Conservation (phyloP, 2,329 filamentous ascomycete species). For the Stachybotrys echinatus region DNA sequence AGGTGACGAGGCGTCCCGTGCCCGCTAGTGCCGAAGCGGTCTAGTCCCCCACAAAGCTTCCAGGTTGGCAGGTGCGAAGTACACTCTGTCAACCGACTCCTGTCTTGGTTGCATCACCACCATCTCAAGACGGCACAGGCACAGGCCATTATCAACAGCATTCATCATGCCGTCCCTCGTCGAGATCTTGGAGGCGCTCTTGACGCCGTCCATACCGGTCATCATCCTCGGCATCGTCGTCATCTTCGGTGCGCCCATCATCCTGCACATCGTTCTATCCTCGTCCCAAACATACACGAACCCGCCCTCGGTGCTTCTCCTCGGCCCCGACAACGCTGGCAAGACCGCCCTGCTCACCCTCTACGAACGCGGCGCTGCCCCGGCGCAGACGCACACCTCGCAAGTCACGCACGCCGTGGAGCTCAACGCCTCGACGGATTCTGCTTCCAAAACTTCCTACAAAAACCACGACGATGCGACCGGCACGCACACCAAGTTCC, state of each 20-base stretch:
- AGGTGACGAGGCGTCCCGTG: neutral
- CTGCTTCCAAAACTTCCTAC: conserved; percentile 37
- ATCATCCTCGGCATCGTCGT: conserved; percentile 67
- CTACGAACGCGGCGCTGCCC: conserved; percentile 48
- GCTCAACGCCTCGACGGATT: conserved; percentile 46
- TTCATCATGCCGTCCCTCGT: conserved; percentile 32
- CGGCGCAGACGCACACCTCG: conserved; percentile 49
- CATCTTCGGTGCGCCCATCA: conserved; percentile 65
- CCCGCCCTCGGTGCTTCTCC: conserved; percentile 71
- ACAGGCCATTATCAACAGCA: neutral
- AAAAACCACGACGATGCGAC: conserved; percentile 51
- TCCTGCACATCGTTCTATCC: conserved; percentile 74
- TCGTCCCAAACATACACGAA: conserved; percentile 58
- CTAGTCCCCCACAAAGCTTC: neutral
- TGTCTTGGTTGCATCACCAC: neutral
- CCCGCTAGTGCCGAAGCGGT: neutral
- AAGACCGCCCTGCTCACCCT: conserved; percentile 87
- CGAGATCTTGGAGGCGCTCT: conserved; percentile 42
- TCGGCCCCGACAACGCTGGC: conserved; percentile 76
- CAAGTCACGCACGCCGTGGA: conserved; percentile 47
- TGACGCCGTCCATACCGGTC: conserved; percentile 55
- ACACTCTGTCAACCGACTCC: neutral
- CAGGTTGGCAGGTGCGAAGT: neutral
- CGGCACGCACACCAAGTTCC: conserved; percentile 61
- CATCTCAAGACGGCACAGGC: neutral